Evolutionary conservation across 2,329 filamentous ascomycete species (phyloP), one percentile per base, ranked within the genome.

Genomic region (Trichoderma pleuroti): DNA sequence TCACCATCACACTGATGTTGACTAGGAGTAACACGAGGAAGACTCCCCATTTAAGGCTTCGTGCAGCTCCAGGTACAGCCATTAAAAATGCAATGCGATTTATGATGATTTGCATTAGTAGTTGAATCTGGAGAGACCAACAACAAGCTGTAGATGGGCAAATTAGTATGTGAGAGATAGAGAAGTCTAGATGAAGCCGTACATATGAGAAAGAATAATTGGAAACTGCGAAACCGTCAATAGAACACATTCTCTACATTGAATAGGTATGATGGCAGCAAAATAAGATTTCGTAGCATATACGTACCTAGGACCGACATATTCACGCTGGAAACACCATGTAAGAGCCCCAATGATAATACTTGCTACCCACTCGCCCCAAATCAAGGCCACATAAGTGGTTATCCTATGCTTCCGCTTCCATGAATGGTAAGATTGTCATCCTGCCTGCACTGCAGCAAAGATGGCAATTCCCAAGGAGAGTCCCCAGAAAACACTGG

Each of bases 51-150:
- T 49, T 49, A 21, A 49, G 42, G 42, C 42, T 49, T 12, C 42
- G 0, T 21, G 42, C 42, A 12, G 42, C 42, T 21, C 42, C 42
- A 21, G 42, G 42, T 12, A 49, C 42, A 21, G 42, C 42, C 42
- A 49, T 49, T 21, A 49, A 49, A 12, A 21, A 49, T 6, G 42
- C 42, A 21, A 49, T 49, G n/a, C 42, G 42, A 21, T 49, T 49
- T 49, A 49, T 49, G 42, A 49, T 49, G 42, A 49, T 49, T 49
- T 49, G 42, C n/a, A 49, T 49, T 6, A 49, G 42, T n/a, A 49
- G n/a, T 5, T 49, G 42, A 16, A 49, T 49, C 42, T 49, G 42
- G 18, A 49, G 4, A 2, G 42, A 49, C 42, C 42, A 49, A 21
- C 42, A 49, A n/a, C 42, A 49, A 21, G 42, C 42, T 49, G n/a